Evolutionary conservation across 352 stramenopile genomes (phyloP), one percentile per base, ranked within the genome.

Genomic region (Phytopythium chamaehyphon): DNA sequence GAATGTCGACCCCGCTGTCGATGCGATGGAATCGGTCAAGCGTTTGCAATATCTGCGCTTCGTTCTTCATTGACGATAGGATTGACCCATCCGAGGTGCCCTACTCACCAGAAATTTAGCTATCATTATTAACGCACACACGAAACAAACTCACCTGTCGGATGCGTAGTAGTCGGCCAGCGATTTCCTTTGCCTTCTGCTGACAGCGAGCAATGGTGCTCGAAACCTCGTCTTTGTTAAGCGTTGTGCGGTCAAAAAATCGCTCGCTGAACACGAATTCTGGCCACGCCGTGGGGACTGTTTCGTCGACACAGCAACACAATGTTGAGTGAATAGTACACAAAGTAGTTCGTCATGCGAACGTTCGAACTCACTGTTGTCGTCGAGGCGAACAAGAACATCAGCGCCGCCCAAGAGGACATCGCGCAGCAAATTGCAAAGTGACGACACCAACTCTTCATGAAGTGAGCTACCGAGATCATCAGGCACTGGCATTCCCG

Each of bases 21-120:
- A 88, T 69, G 6, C 80, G 80, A 59, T 93, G 83, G 51, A 93
- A 93, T 12, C 79, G 78, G 42, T 93, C 83, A 19, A 93, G 55
- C n/a, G 61, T 79, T 56, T 88, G 75, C n/a, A 93, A 68, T 9
- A 88, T 64, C 43, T 90, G 77, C 15, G 79, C 77, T 58, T 93
- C 83, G 53, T 88, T 93, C 24, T 79, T 69, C 54, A 86, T 82
- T 3, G 59, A 73, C 23, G 59, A 55, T 28, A 65, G 47, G 38
- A 59, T 60, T 18, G 66, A 72, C 14, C 59, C 51, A 31, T 59
- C 61, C 6, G 71, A 66, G 21, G 67, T 63, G 2, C 62, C 53
- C 60, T 77, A 18, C 14, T 6, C 15, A 15, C 12, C 5, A 31
- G 31, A 47, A 28, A 42, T n/a, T 23, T 15, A 18, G 31, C 19